A percentile compares a stretch with the other conserved stretches of the same genome.
These are phyloP conservation scores for Diaporthe sp. DNA, from an alignment of 2,329 filamentous ascomycete species.

Conservation along the genomic window DNA sequence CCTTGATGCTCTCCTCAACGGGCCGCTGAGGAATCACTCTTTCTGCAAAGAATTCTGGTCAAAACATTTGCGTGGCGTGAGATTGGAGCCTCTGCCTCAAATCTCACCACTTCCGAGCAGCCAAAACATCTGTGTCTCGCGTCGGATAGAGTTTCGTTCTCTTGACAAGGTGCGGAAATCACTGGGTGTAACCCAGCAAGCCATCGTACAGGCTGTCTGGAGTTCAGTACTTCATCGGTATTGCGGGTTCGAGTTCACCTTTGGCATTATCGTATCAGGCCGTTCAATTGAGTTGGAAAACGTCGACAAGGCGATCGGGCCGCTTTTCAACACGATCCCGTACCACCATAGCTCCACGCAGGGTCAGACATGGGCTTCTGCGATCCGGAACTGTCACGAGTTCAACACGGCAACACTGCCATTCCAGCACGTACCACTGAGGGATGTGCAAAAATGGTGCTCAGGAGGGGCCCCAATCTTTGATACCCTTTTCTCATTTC, in stretches of 20 bases:
- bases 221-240: slow-evolving; percentile 67
- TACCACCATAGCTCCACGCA: slow-evolving; percentile 63
- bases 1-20: slow-evolving; percentile 73
- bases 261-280: slow-evolving; percentile 85
- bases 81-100: slow-evolving; percentile 37
- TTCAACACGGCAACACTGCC: slow-evolving; percentile 75
- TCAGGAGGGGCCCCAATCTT: slow-evolving; percentile 72
- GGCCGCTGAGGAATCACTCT: slow-evolving; percentile 67
- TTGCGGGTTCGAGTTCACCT: slow-evolving; percentile 58
- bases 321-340: slow-evolving; percentile 90
- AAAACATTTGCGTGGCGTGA: slow-evolving; percentile 57
- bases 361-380: slow-evolving; percentile 65
- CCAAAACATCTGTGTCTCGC: slow-evolving; percentile 38
- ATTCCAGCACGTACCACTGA: slow-evolving; percentile 82
- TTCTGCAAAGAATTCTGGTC: slow-evolving; percentile 73
- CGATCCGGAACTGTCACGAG: slow-evolving; percentile 74
- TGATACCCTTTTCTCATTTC: slow-evolving; percentile 85
- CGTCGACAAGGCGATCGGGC: slow-evolving; percentile 77
- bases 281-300: slow-evolving; percentile 75
- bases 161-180: slow-evolving; percentile 65
- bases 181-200: slow-evolving; percentile 81
- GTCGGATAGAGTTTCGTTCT: slow-evolving; percentile 48
- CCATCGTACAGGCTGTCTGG: slow-evolving; percentile 82
- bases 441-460: slow-evolving; percentile 85
- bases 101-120: slow-evolving; percentile 31